Percentiles rank a stretch among this genome's conserved stretches.
Evolutionary conservation across 2,329 filamentous ascomycete species (phyloP).

Genomic region (Phialemonium atrogriseum): DNA sequence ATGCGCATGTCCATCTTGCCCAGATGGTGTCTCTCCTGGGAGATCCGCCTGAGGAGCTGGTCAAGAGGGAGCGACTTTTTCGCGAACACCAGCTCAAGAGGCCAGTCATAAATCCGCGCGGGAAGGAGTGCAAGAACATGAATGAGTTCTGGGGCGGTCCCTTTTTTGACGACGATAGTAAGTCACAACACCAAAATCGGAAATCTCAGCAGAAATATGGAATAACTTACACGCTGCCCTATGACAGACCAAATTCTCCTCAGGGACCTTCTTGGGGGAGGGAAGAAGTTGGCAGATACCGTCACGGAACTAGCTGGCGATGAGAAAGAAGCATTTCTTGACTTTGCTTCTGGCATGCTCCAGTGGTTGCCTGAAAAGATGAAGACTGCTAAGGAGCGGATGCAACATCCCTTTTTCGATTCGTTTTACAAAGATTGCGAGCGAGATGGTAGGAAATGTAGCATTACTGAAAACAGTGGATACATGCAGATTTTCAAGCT

Average conservation of each 20-base stretch:
- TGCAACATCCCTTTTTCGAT: slow-evolving; percentile 15
- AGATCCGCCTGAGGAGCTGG: background rate
- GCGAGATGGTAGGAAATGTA: no score
- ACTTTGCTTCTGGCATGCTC: slow-evolving; percentile 11
- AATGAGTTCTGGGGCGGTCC: slow-evolving; percentile 2
- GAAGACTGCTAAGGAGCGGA: slow-evolving; percentile 14
- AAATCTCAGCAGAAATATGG: background rate
- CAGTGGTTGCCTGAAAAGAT: slow-evolving; percentile 17
- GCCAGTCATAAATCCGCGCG: background rate
- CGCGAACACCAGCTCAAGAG: background rate
- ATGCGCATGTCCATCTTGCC: slow-evolving; percentile 1
- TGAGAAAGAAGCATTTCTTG: slow-evolving; percentile 1
- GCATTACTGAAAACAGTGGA: no score
- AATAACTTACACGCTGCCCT: background rate
- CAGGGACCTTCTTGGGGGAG: background rate
- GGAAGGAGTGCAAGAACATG: background rate
- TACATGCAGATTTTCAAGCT: no score
- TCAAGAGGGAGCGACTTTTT: background rate
- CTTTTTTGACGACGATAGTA: slow-evolving; percentile 1
- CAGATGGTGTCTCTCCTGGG: slow-evolving; percentile 2
- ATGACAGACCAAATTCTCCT: background rate
- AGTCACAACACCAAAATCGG: background rate
- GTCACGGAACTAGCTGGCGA: slow-evolving; percentile 1
- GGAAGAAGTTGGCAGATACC: slow-evolving; percentile 2
- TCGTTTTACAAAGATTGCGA: slow-evolving; percentile 5